A percentile compares a stretch with the other conserved stretches of the same genome.
These are phyloP conservation scores for Rhamnella rubrinervis DNA, from an alignment of 331 rosid species.

Conservation along the genomic window DNA sequence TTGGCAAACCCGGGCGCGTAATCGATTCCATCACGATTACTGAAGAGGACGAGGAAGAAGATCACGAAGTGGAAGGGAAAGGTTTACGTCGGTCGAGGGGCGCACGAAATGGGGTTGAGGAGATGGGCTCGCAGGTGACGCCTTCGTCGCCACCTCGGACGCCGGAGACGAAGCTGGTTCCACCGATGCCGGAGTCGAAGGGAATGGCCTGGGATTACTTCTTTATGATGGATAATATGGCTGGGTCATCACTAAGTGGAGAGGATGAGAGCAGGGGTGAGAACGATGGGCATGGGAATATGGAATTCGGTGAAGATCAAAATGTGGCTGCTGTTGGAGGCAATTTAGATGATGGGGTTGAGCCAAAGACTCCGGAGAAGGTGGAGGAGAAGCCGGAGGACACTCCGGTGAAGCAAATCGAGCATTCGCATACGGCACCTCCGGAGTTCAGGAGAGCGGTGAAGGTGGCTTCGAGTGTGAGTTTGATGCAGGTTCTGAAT, in stretches of 20 bases:
- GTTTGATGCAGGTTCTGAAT: constrained; percentile 50
- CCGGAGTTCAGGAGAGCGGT: constrained; percentile 54
- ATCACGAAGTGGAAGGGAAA: constrained; percentile 24
- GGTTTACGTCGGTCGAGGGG: constrained; percentile 17
- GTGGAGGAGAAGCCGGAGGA: constrained; percentile 36
- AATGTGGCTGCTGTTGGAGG: constrained; percentile 17
- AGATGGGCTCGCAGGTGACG: constrained; percentile 18
- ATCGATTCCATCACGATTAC: constrained; percentile 38
- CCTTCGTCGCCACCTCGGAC: constrained; percentile 33
- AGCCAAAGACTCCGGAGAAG: constrained; percentile 78
- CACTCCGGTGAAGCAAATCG: constrained; percentile 33
- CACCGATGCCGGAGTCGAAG: constrained; percentile 71
- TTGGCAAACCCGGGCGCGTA: constrained; percentile 17
- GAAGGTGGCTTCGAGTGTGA: constrained; percentile 45
- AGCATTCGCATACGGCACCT: constrained; percentile 72
- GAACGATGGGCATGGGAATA: constrained; percentile 25
- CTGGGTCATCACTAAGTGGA: constrained; percentile 48
- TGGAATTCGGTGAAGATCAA: constrained; percentile 31
- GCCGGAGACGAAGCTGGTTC: constrained; percentile 46
- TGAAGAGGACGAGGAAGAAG: constrained; percentile 48
- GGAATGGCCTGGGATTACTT: constrained; percentile 82
- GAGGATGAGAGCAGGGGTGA: constrained; percentile 31
- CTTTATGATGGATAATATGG: constrained; percentile 58
- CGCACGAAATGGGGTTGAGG: constrained; percentile 28
- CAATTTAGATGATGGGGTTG: constrained; percentile 27